These are phyloP conservation scores for Botrytis squamosa DNA, from an alignment of 2,329 filamentous ascomycete species.

Conservation along the genomic window DNA sequence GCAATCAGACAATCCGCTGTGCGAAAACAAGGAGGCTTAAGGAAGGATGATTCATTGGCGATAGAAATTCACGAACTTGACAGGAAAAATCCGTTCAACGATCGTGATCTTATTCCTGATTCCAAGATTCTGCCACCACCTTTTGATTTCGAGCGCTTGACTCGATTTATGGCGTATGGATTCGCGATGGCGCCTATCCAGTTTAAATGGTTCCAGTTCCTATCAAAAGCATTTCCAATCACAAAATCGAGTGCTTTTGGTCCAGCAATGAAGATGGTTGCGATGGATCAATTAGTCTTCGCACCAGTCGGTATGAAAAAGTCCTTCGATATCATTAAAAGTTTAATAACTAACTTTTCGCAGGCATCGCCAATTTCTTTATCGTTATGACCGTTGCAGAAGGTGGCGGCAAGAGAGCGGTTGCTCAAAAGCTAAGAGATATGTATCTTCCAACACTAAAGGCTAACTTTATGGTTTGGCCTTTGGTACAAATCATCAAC, in stretches of 20 bases:
- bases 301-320: conserved; percentile 70
- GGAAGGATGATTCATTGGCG: conserved; percentile 66
- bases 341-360: conserved; percentile 23
- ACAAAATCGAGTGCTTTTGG: conserved; percentile 70
- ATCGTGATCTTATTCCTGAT: conserved; percentile 64
- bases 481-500: conserved; percentile 92
- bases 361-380: conserved; percentile 82
- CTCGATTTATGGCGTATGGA: conserved; percentile 94
- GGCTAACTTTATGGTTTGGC: conserved; percentile 95
- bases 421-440: conserved; percentile 82
- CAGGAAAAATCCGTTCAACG: conserved; percentile 69
- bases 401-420: conserved; percentile 78
- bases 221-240: conserved; percentile 80
- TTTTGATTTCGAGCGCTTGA: conserved; percentile 94
- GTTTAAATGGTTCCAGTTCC: conserved; percentile 92
- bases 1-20: conserved; percentile 69
- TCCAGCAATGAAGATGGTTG: conserved; percentile 85
- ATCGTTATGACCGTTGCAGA: conserved; percentile 95
- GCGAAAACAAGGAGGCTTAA: conserved; percentile 58
- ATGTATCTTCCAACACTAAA: conserved; percentile 93
- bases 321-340: neutral
- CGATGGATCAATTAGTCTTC: conserved; percentile 90
- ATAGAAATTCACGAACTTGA: conserved; percentile 90
- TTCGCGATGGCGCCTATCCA: conserved; percentile 95
- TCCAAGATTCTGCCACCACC: conserved; percentile 67